Conservation (phyloP, 129 eudicot species). For the Helianthus tuberosus region DNA sequence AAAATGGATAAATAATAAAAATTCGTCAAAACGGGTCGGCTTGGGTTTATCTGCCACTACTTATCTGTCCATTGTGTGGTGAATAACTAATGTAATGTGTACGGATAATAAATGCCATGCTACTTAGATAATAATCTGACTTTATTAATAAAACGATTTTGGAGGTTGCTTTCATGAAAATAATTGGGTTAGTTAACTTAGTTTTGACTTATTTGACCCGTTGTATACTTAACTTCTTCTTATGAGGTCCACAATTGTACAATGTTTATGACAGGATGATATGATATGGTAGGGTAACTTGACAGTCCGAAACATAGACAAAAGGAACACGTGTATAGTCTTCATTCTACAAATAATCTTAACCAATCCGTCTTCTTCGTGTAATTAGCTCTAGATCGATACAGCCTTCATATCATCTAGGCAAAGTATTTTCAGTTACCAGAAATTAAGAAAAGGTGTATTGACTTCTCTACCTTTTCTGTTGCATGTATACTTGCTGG, state of each 20-base stretch:
- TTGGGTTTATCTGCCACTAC: not conserved
- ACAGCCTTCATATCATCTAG: no score
- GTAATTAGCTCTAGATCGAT: not conserved
- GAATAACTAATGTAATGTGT: not conserved
- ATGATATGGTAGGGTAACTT: not conserved
- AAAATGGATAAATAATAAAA: no score
- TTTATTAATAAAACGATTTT: not conserved
- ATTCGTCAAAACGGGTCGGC: no score
- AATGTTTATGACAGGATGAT: not conserved
- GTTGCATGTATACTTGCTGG: conserved; percentile 6
- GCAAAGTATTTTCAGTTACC: not conserved
- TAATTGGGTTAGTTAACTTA: not conserved
- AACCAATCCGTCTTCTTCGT: not conserved
- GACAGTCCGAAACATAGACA: not conserved
- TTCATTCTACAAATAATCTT: not conserved
- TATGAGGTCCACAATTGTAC: not conserved
- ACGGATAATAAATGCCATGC: not conserved
- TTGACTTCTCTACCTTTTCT: conserved; percentile 3
- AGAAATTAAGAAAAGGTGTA: not conserved
- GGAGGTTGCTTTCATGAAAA: not conserved
- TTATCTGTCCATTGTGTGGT: not conserved
- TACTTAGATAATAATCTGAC: not conserved
- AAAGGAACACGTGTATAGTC: not conserved
- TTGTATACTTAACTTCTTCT: not conserved
- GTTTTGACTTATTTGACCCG: not conserved